Conservation (phyloP, 148 eudicot species). For the Rhododendron ovatum region DNA sequence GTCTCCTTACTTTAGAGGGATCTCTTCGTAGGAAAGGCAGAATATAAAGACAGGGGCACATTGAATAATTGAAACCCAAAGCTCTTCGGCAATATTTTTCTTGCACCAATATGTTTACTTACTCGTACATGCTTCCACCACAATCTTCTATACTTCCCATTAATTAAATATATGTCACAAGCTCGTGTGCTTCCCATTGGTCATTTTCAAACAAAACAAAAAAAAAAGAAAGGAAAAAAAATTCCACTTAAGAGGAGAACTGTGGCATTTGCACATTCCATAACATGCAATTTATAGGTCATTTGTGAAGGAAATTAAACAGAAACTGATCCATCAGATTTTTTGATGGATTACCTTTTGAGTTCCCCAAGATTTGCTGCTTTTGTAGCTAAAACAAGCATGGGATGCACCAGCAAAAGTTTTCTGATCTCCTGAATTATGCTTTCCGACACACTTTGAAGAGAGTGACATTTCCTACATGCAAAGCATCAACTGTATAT, state of each 20-base stretch:
- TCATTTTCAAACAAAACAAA: not conserved
- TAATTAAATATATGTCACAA: not conserved
- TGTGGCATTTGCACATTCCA: not conserved
- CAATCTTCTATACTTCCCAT: not conserved
- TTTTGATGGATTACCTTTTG: constrained; percentile 31
- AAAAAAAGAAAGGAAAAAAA: not conserved
- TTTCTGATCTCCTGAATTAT: constrained; percentile 64
- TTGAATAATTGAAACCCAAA: not conserved
- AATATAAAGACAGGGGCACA: not conserved
- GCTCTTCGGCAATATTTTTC: not conserved
- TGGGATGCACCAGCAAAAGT: constrained; percentile 57
- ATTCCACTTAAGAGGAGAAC: not conserved
- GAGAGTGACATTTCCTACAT: constrained; percentile 65
- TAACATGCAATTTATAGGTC: not conserved
- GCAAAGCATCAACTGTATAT: not conserved
- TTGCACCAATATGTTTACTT: not conserved
- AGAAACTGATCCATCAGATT: not conserved
- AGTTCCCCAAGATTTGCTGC: constrained; percentile 45
- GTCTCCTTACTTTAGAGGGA: not conserved
- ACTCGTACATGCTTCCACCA: not conserved
- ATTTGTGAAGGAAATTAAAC: not conserved
- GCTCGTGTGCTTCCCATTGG: not conserved
- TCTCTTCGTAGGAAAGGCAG: not conserved
- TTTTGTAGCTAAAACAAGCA: constrained; percentile 84
- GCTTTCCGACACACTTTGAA: constrained; percentile 68